Percentiles rank a stretch among this genome's conserved stretches.
These are phyloP conservation scores for Trichaptum fuscoviolaceum DNA, from an alignment of 768 basidiomycete genomes.

Conservation along the genomic window DNA sequence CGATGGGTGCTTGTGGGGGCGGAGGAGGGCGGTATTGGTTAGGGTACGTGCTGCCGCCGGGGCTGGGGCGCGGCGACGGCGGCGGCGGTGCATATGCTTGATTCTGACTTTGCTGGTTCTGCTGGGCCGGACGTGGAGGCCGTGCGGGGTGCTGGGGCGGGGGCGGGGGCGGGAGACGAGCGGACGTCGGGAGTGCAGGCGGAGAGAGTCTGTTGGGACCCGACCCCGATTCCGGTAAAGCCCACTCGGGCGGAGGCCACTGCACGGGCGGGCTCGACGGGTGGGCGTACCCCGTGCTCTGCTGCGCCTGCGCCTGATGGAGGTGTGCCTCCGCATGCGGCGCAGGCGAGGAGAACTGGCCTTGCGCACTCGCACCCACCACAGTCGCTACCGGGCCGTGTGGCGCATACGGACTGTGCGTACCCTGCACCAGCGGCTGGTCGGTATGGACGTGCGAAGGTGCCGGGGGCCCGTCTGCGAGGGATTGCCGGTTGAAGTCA, in stretches of 20 bases:
- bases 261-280: slow-evolving; percentile 12
- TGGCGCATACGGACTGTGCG: background rate
- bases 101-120: background rate
- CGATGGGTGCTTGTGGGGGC: slow-evolving; percentile 10
- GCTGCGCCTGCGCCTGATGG: slow-evolving; percentile 15
- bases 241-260: slow-evolving; percentile 44
- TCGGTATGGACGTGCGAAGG: slow-evolving; percentile 9
- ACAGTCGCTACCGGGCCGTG: background rate
- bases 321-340: slow-evolving; percentile 21
- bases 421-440: too few relatives aligned
- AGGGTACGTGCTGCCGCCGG: slow-evolving; percentile 4
- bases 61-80: background rate
- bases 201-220: background rate
- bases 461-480: slow-evolving; percentile 21
- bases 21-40: slow-evolving; percentile 11
- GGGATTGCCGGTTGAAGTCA: slow-evolving; percentile 33
- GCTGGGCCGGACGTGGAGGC: slow-evolving; percentile 8
- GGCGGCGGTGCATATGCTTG: background rate
- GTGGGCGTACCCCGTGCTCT: slow-evolving; percentile 12
- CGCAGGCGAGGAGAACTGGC: slow-evolving; percentile 32
- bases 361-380: background rate
- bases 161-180: slow-evolving; percentile 16
- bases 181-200: slow-evolving; percentile 10
- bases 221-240: background rate
- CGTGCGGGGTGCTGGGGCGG: slow-evolving; percentile 12